Base-by-base conservation (phyloP, 306 rosid species). In the Glycine soja region DNA sequence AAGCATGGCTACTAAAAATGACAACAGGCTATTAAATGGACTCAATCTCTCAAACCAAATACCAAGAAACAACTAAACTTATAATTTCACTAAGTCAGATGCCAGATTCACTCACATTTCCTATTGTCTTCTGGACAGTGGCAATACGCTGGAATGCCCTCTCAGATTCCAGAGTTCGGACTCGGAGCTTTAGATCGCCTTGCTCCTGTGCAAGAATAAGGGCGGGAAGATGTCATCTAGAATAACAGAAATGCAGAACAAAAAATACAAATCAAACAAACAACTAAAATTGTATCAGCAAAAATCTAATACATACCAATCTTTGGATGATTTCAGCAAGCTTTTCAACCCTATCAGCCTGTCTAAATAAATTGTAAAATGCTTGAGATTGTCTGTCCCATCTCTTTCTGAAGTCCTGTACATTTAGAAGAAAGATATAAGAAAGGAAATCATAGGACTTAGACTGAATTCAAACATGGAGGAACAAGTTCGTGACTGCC, bases 131-230 rank as follows among this genome's bases (percentile, higher is more conserved):
- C 89, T 96, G 99, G 84, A 93, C 92, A 67, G 92, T 58, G 15
- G 98, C 98, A 62, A 96, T 87, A n/a, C 99, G 97, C 83, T 96
- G 97, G 86, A 96, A 93, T 86, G 99, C 90, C 85, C 99, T 89
- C 88, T 96, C 99, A 75, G 99, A 93, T 86, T 96, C 99, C 90
- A 96, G 84, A 57, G 99, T 79, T 70, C 98, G 94, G 80, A 96
- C 99, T 87, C 99, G 87, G 63, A 96, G 97, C 84, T 96, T 96
- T 59, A 96, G 89, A 83, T 96, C 99, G 76, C 99, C 99, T 93
- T 96, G 98, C 92, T 96, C 99, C 99, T 96, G 85, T 69, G 54
- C 75, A 68, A 80, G 71, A 74, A 82, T 50, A 80, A 75, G 74
- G 34, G 18, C 9, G 40, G 71, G 13, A 72, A 69, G 52, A 66